Percentiles rank a stretch among this genome's conserved stretches.
Conservation (phyloP, 1,139 yeast species). For the Blastobotrys aristatus region DNA sequence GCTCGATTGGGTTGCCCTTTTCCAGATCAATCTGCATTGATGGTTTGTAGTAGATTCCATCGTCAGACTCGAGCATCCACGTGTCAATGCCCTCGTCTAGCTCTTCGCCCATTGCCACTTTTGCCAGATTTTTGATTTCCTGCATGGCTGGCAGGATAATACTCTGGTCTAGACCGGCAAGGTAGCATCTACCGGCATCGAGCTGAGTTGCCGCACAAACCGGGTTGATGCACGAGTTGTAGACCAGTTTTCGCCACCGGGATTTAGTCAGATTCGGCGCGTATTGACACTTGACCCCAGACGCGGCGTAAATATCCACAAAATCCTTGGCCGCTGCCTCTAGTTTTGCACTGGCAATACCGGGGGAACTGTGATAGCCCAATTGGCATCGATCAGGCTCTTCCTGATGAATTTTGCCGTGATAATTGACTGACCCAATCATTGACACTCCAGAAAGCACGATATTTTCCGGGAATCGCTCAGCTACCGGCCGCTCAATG, state of each 20-base stretch:
- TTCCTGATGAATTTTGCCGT: constrained; percentile 48
- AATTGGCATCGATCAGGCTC: constrained; percentile 48
- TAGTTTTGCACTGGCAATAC: constrained; percentile 29
- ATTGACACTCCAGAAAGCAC: constrained; percentile 65
- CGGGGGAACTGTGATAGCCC: constrained; percentile 47
- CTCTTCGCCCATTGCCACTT: constrained; percentile 43
- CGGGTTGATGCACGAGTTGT: constrained; percentile 64
- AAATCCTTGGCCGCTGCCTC: constrained; percentile 41
- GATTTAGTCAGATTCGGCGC: constrained; percentile 38
- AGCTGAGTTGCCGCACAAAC: constrained; percentile 51
- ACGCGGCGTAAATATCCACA: constrained; percentile 46
- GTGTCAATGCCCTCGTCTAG: constrained; percentile 43
- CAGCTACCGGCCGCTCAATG: constrained; percentile 57
- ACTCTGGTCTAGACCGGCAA: constrained; percentile 45
- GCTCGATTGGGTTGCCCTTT: constrained; percentile 65
- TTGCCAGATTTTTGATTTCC: constrained; percentile 59
- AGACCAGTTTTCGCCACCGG: constrained; percentile 69
- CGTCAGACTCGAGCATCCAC: constrained; percentile 52
- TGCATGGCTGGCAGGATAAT: constrained; percentile 53
- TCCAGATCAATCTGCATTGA: constrained; percentile 71
- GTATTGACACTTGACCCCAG: constrained; percentile 39
- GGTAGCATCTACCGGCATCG: constrained; percentile 57
- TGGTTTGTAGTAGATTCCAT: constrained; percentile 61
- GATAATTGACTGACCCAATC: constrained; percentile 58
- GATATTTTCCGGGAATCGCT: constrained; percentile 51